A percentile compares a stretch with the other conserved stretches of the same genome.
Evolutionary conservation across 192 early-diverging fungal genomes (phyloP).

Genomic region (Podochytrium sp.): DNA sequence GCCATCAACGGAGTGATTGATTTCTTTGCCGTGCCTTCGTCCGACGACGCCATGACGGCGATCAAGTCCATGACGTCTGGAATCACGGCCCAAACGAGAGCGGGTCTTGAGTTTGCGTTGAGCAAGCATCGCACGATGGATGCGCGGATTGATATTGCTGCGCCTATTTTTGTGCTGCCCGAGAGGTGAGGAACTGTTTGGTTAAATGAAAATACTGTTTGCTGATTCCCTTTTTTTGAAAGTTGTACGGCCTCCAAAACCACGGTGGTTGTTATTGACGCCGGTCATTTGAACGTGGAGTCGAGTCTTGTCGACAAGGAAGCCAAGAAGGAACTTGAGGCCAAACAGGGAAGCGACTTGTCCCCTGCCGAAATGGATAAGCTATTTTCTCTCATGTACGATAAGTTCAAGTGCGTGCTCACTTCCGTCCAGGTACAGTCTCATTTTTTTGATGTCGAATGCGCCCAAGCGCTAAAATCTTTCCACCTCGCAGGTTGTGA

Average conservation of each 20-base stretch:
- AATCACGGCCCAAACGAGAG: slow-evolving; percentile 84
- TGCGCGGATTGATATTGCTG: slow-evolving; percentile 93
- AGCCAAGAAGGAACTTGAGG: slow-evolving; percentile 68
- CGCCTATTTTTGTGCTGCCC: slow-evolving; percentile 92
- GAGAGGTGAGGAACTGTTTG: slow-evolving; percentile 49
- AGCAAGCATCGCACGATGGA: slow-evolving; percentile 89
- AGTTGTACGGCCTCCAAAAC: slow-evolving; percentile 60
- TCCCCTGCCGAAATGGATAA: slow-evolving; percentile 69
- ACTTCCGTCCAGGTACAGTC: slow-evolving; percentile 73
- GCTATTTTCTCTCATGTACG: slow-evolving; percentile 85
- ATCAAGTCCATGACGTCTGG: slow-evolving; percentile 59
- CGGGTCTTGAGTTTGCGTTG: slow-evolving; percentile 83
- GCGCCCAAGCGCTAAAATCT: no score
- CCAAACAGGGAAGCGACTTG: slow-evolving; percentile 64
- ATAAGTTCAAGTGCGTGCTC: slow-evolving; percentile 83
- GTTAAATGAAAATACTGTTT: background rate
- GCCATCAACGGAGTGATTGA: slow-evolving; percentile 73
- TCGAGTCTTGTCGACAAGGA: slow-evolving; percentile 79
- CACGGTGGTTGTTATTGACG: slow-evolving; percentile 84
- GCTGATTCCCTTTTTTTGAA: background rate
- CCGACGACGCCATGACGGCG: slow-evolving; percentile 66
- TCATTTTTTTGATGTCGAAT: slow-evolving; percentile 19
- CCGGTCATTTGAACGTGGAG: slow-evolving; percentile 88
- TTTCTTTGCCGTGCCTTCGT: slow-evolving; percentile 83
- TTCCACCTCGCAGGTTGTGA: slow-evolving; percentile 59